Evolutionary conservation across 1,284 basidiomycete species (phyloP), one percentile per base, ranked within the genome.

Genomic region (Puccinia horiana): DNA sequence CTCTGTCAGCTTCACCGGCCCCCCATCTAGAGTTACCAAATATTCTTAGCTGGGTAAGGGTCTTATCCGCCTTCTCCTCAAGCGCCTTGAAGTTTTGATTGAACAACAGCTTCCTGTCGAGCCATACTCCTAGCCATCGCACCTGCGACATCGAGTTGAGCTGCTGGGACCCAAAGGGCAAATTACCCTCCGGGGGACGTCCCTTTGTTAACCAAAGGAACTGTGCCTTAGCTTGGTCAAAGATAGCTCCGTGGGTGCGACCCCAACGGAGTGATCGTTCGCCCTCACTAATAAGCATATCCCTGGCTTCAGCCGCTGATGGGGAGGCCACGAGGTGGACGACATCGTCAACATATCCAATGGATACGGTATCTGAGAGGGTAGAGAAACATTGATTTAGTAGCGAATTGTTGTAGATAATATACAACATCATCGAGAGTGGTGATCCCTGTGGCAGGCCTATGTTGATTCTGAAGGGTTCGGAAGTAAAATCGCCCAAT

Each of bases 391-490:
- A 9, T 6, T 16, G n/a, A n/a, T n/a, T n/a, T n/a, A n/a, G n/a
- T n/a, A n/a, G n/a, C n/a, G n/a, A n/a, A n/a, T n/a, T n/a, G 9
- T 80, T 80, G 26, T 80, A 80, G 9, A 61, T 23, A 5, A 80
- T 72, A 18, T 80, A 80, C 0, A 80, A 52, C 2, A 73, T 80
- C 11, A 73, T 52, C 0, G 78, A 80, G 0, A 73, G 42, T 5
- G 78, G 78, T n/a, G 67, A 80, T 0, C 69, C 78, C 49, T 80
- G 78, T 29, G 78, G 78, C 2, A 72, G 54, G 0, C 78, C 78
- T 26, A 52, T 14, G 11, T 54, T 5, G 8, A 80, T 44, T 2
- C 26, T 12, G 52, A 80, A 80, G 1, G 8, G 18, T 12, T 40
- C 29, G 1, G 65, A 72, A 3, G 35, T 23, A 18, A 37, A 80